phyloP scores from a whole-genome alignment of 2,329 filamentous ascomycete genomes.

The Xenosphaeropsis pyriputrescens region DNA sequence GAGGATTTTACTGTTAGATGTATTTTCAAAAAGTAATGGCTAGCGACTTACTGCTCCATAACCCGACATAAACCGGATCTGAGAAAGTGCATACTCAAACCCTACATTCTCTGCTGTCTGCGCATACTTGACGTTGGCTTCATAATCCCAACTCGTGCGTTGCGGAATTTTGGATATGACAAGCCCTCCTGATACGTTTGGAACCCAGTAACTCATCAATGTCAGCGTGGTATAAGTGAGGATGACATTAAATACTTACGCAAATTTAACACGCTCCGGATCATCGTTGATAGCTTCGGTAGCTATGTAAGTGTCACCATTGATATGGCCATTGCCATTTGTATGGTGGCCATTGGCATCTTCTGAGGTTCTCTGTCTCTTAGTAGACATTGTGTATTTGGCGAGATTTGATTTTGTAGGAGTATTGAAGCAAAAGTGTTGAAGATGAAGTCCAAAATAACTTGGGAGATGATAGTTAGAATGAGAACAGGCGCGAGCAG shows the following conservation, averaged over 20 bases:
- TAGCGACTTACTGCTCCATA: conserved; percentile 23
- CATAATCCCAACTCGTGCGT: conserved; percentile 30
- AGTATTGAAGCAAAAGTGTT: too few species aligned
- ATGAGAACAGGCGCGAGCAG: too few species aligned
- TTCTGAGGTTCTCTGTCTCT: neutral
- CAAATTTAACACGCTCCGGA: conserved; percentile 28
- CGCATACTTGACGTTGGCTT: conserved; percentile 31
- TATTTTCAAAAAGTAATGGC: neutral
- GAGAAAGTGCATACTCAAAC: conserved; percentile 34
- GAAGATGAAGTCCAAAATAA: too few species aligned
- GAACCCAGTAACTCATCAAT: conserved; percentile 30
- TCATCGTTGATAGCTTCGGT: conserved; percentile 24
- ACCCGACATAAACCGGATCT: conserved; percentile 36
- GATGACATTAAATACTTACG: conserved; percentile 11
- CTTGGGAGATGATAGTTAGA: too few species aligned
- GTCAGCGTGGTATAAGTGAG: neutral
- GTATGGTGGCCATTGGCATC: neutral
- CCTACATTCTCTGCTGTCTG: conserved; percentile 30
- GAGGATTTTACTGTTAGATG: neutral
- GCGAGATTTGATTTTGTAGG: neutral
- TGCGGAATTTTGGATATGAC: conserved; percentile 37
- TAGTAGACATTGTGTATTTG: neutral
- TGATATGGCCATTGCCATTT: conserved; percentile 1
- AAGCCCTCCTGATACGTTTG: conserved; percentile 35
- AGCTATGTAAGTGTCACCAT: conserved; percentile 10